phyloP scores from a whole-genome alignment of 257 asterid species.

The Salvia miltiorrhiza region DNA sequence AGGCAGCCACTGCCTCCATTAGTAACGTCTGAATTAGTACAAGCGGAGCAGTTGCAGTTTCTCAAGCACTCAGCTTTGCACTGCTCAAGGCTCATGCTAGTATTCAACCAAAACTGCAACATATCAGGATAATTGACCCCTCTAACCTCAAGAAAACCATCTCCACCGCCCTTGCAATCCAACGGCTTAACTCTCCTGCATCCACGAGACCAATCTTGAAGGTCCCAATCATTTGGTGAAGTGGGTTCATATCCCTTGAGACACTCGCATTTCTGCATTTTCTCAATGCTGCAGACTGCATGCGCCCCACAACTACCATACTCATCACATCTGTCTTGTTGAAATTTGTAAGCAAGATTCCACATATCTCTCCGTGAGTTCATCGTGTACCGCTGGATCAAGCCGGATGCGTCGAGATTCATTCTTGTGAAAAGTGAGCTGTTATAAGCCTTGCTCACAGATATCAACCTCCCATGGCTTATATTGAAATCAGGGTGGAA shows the following conservation, averaged over 20 bases:
- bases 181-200: conserved; percentile 18
- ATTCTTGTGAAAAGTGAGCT: conserved; percentile 13
- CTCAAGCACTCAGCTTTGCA: conserved; percentile 24
- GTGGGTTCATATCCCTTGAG: conserved; percentile 23
- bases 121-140: conserved; percentile 28
- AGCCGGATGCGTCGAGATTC: conserved; percentile 9
- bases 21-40: conserved; percentile 28
- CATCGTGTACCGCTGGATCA: not conserved
- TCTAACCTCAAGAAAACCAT: conserved; percentile 23
- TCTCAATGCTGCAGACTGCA: conserved; percentile 20
- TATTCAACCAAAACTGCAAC: conserved; percentile 14
- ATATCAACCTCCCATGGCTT: conserved; percentile 9
- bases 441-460: not conserved
- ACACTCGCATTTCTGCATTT: conserved; percentile 22
- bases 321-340: conserved; percentile 14
- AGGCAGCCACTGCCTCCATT: conserved; percentile 28
- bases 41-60: conserved; percentile 30
- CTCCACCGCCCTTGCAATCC: conserved; percentile 21
- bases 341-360: not conserved
- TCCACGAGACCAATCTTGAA: conserved; percentile 30
- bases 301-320: conserved; percentile 37
- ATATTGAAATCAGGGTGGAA: not conserved
- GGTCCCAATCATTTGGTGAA: conserved; percentile 20
- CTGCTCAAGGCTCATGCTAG: conserved; percentile 20
- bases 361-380: conserved; percentile 16